Evolutionary conservation across 805 yeast genomes (phyloP).

Genomic region (Ogataea degrootiae): DNA sequence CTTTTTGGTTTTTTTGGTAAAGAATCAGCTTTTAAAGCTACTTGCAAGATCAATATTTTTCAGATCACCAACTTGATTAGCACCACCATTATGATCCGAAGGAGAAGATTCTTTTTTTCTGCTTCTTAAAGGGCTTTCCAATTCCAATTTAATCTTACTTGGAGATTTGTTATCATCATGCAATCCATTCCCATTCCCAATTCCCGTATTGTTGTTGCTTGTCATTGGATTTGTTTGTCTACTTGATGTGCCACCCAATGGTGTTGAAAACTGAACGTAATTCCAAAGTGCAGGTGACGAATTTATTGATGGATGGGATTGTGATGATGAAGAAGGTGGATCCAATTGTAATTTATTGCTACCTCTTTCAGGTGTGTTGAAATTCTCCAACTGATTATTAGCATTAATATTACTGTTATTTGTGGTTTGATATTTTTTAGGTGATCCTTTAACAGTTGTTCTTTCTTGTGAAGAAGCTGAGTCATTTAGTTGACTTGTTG

Average conservation of each 20-base stretch:
- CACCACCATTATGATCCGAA: neutral
- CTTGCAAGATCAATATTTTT: constrained; percentile 44
- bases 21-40: constrained; percentile 34
- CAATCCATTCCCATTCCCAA: constrained; percentile 14
- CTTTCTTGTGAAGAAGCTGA: constrained; percentile 12
- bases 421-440: neutral
- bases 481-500: constrained; percentile 5
- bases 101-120: constrained; percentile 7
- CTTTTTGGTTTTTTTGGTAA: neutral
- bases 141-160: constrained; percentile 13
- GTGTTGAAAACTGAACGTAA: constrained; percentile 66
- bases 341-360: constrained; percentile 24
- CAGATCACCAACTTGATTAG: constrained; percentile 35
- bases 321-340: constrained; percentile 24
- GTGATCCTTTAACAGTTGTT: constrained; percentile 5
- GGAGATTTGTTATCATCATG: constrained; percentile 7
- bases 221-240: constrained; percentile 13
- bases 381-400: constrained; percentile 45
- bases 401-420: too few relatives aligned
- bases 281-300: constrained; percentile 94
- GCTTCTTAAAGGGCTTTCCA: constrained; percentile 27
- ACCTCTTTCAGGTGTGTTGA: constrained; percentile 57
- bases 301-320: constrained; percentile 39
- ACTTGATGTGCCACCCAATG: constrained; percentile 23
- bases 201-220: constrained; percentile 8